A percentile compares a stretch with the other conserved stretches of the same genome.
Conservation (phyloP, 768 basidiomycete genomes). For the Cyclocybe cylindracea region DNA sequence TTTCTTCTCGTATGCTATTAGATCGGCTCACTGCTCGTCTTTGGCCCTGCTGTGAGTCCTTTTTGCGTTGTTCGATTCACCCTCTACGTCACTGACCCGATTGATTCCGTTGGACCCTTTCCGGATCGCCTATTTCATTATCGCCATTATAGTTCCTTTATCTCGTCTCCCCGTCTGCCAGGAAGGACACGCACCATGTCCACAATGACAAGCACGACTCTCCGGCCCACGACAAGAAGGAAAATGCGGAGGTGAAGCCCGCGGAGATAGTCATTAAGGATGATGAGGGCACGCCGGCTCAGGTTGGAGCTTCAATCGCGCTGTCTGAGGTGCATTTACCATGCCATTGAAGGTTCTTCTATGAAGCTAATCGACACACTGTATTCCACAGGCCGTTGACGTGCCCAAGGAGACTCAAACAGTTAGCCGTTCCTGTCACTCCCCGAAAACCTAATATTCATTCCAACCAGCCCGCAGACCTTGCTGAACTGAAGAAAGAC, state of each 20-base stretch:
- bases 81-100: constrained; percentile 1
- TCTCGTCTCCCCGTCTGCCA: constrained; percentile 41
- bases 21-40: constrained; percentile 41
- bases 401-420: constrained; percentile 26
- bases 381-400: constrained; percentile 21
- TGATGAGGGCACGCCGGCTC: constrained; percentile 39
- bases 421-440: constrained; percentile 14
- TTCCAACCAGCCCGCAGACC: constrained; percentile 2
- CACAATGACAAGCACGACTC: constrained; percentile 39
- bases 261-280: constrained; percentile 33
- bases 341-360: no score
- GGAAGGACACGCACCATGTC: constrained; percentile 27
- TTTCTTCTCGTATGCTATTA: constrained; percentile 16
- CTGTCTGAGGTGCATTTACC: constrained; percentile 29
- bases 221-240: constrained; percentile 23
- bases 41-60: constrained; percentile 41
- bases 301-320: constrained; percentile 32
- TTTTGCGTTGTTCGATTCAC: constrained; percentile 1
- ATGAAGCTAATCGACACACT: no score
- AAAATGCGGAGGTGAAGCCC: constrained; percentile 17
- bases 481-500: constrained; percentile 3
- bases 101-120: not conserved
- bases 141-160: constrained; percentile 34
- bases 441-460: not conserved
- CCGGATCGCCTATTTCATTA: constrained; percentile 1